A percentile compares a stretch with the other conserved stretches of the same genome.
These are phyloP conservation scores for Grosmannia huntii DNA, from an alignment of 2,329 filamentous ascomycete genomes.

Conservation along the genomic window DNA sequence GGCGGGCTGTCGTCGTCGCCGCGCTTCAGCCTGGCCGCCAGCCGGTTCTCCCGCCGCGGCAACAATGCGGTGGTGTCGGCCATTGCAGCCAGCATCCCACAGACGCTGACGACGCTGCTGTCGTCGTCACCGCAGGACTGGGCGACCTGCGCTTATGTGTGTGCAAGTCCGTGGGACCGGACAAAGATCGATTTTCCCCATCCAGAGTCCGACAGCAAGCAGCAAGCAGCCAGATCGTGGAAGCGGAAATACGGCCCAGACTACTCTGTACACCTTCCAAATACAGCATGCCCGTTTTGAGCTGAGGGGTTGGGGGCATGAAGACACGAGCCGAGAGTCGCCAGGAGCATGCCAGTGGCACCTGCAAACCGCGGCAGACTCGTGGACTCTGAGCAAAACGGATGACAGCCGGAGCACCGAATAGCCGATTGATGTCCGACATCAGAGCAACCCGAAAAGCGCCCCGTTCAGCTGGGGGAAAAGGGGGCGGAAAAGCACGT, in stretches of 20 bases:
- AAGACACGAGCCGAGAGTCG: no score
- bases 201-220: background rate
- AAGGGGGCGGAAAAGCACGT: no score
- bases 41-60: constrained; percentile 35
- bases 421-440: background rate
- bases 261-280: background rate
- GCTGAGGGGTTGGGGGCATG: background rate
- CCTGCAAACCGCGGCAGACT: background rate
- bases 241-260: background rate
- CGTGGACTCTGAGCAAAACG: background rate
- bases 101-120: constrained; percentile 25
- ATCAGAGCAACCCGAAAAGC: background rate
- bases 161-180: background rate
- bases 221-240: background rate
- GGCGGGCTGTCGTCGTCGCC: constrained; percentile 41
- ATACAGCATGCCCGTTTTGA: background rate
- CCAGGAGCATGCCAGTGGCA: background rate
- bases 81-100: constrained; percentile 42
- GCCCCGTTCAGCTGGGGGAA: no score
- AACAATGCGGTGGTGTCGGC: constrained; percentile 44
- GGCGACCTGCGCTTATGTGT: background rate
- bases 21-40: constrained; percentile 21
- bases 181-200: background rate
- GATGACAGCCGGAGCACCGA: background rate
- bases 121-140: constrained; percentile 27